Percentiles rank a stretch among this genome's conserved stretches.
These are phyloP conservation scores for Populus simonii DNA, from an alignment of 345 rosid genomes.

Conservation along the genomic window DNA sequence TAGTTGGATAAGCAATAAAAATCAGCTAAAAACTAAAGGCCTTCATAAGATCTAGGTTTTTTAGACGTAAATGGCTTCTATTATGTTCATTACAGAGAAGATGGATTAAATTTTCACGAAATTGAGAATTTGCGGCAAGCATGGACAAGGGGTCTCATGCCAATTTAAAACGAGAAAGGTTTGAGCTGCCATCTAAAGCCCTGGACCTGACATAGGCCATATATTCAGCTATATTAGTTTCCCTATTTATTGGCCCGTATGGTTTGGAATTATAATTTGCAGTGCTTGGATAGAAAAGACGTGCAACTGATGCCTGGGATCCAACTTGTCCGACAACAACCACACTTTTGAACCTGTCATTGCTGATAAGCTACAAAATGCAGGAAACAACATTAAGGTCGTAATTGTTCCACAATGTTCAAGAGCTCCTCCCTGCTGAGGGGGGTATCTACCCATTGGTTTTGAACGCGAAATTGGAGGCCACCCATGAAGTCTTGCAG, in stretches of 20 bases:
- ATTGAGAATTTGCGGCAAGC: too few species aligned
- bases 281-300: too few species aligned
- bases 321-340: too few species aligned
- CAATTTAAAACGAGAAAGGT: slow-evolving; percentile 35
- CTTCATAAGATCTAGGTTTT: not conserved
- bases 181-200: slow-evolving; percentile 38
- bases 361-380: slow-evolving; percentile 25
- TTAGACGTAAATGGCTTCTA: not conserved
- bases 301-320: too few species aligned
- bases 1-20: not conserved
- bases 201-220: slow-evolving; percentile 35
- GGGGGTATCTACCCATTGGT: too few species aligned
- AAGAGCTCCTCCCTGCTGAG: slow-evolving; percentile 32
- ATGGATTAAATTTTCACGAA: not conserved
- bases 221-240: slow-evolving; percentile 30
- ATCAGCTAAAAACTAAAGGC: not conserved
- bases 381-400: not conserved
- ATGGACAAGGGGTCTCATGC: not conserved
- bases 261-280: slow-evolving; percentile 10
- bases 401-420: not conserved
- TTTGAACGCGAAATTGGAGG: too few species aligned
- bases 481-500: too few species aligned
- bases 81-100: not conserved
- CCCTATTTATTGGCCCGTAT: slow-evolving; percentile 38
- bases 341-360: slow-evolving; percentile 35